Evolutionary conservation across 805 yeast genomes (phyloP), one percentile per base, ranked within the genome.

Genomic region (Lipomyces spencermartinsiae): DNA sequence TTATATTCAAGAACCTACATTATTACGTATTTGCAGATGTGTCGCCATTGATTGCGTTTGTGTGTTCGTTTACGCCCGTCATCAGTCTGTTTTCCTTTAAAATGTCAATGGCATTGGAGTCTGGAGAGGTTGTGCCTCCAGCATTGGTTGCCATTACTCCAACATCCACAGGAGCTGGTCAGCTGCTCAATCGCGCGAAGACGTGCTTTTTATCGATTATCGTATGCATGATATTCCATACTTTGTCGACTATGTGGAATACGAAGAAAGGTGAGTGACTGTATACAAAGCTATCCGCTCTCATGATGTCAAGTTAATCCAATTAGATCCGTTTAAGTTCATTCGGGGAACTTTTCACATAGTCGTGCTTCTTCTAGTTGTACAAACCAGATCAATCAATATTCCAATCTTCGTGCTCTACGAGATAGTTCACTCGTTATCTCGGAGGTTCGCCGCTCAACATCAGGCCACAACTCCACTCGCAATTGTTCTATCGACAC

Each of bases 71-170:
- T 62, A 76, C 86, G 6, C 73, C 88, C 1, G 78, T 83, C 0
- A 74, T 83, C 0, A 67, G 85, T 3, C 80, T 87, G 4, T 76
- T 87, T 37, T 78, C 81, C 56, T 90, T 87, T 80, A 90, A 90
- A 72, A 69, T 86, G 7, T 74, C 81, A 29, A 87, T 86, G 77
- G 85, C 84, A 33, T 73, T 80, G 58, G 83, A 83, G 8, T 86
- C 87, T 69, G 90, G 89, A 4, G 87, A 86, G 67, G 60, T 65
- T 0, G 78, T 88, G 0, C 92, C 93, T 0, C 4, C 25, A 0
- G 35, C 58, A 22, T 19, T 71, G 16, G 57, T 43, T 5, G 53
- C 55, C 12, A 34, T 60, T 8, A 55, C 53, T 9, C 66, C 69
- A 2, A 25, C 39, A 2, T 37, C 53, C 6, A 16, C 22, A 1